phyloP scores from a whole-genome alignment of 2,329 filamentous ascomycete species.

The Aspergillus sp. region DNA sequence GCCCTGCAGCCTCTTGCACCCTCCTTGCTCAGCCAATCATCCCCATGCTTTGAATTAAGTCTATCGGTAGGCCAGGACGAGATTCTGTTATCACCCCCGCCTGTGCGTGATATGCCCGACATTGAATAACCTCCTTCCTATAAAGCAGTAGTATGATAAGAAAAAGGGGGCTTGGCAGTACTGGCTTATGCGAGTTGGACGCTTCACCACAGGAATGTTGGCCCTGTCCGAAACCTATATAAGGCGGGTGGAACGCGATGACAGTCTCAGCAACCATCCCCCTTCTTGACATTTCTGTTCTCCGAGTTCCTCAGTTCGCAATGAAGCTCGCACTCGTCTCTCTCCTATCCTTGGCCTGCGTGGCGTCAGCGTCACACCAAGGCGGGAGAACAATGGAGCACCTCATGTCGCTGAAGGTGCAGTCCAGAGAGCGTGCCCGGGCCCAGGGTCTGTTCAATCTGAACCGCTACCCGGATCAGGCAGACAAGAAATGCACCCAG shows the following conservation, averaged over 20 bases:
- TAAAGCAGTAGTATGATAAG: not conserved
- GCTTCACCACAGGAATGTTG: not conserved
- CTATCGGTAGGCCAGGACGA: not conserved
- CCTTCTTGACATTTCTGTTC: not conserved
- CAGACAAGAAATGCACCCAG: constrained; percentile 7
- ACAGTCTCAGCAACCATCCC: not conserved
- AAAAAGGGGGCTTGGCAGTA: not conserved
- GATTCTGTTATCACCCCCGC: constrained; percentile 2
- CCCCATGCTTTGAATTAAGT: not conserved
- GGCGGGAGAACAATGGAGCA: constrained; percentile 14
- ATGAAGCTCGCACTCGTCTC: constrained; percentile 17
- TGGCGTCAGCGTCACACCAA: constrained; percentile 9
- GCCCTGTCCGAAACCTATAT: not conserved
- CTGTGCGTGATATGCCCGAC: not conserved
- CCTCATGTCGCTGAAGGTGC: constrained; percentile 17
- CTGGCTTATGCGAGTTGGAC: not conserved
- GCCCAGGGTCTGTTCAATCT: constrained; percentile 13
- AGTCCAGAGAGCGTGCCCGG: constrained; percentile 13
- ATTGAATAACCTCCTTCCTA: constrained; percentile 5
- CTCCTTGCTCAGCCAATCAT: not conserved
- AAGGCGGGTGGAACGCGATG: not conserved
- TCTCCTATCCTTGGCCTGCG: constrained; percentile 9
- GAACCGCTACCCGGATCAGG: constrained; percentile 14
- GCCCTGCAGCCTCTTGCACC: not conserved
- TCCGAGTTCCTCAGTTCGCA: not conserved